These are phyloP conservation scores for Chytriomyces sp. DNA, from an alignment of 192 early-diverging fungal species.

Conservation along the genomic window DNA sequence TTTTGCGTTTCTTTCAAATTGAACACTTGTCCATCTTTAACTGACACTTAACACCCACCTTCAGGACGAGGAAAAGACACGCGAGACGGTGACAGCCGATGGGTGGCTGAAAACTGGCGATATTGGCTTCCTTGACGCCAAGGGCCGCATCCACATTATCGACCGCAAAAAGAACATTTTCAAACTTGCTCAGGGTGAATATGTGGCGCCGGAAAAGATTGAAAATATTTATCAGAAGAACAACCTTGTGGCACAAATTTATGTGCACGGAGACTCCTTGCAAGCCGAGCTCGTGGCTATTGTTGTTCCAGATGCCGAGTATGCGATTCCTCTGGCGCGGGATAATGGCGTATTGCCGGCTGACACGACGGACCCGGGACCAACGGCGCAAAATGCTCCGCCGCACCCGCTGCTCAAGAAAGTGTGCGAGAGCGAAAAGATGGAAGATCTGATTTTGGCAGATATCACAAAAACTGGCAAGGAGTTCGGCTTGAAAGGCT, in stretches of 20 bases:
- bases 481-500: constrained; percentile 78
- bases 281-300: constrained; percentile 73
- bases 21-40: neutral
- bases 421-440: constrained; percentile 36
- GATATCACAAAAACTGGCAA: constrained; percentile 64
- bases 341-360: constrained; percentile 40
- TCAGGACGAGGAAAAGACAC: constrained; percentile 61
- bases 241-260: constrained; percentile 70
- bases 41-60: constrained; percentile 32
- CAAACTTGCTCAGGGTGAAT: constrained; percentile 61
- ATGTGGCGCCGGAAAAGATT: constrained; percentile 83
- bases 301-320: constrained; percentile 42
- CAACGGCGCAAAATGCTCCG: constrained; percentile 34
- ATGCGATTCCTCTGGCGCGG: constrained; percentile 38
- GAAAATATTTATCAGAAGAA: constrained; percentile 67
- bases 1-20: neutral
- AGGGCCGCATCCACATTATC: constrained; percentile 33
- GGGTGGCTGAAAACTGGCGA: constrained; percentile 58
- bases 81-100: constrained; percentile 48
- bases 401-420: constrained; percentile 29
- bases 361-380: constrained; percentile 37
- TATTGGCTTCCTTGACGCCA: constrained; percentile 33
- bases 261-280: constrained; percentile 79
- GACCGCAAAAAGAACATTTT: constrained; percentile 46
- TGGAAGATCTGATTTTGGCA: constrained; percentile 43